Percentiles rank a stretch among this genome's conserved stretches.
Evolutionary conservation across 805 yeast species (phyloP).

Genomic region (Scheffersomyces stipitis): DNA sequence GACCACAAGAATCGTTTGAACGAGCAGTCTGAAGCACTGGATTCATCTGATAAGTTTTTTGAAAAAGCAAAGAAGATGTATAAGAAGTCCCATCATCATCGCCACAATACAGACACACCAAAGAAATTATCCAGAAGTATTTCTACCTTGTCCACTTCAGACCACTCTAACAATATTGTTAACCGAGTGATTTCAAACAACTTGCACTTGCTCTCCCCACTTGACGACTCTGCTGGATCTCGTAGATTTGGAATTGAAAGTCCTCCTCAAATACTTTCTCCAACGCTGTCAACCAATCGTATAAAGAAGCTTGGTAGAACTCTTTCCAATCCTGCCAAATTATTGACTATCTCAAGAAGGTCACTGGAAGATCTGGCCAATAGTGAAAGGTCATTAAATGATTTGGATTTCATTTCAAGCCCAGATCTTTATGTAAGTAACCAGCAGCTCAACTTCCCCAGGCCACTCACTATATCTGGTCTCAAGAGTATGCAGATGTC

Average conservation of each 20-base stretch:
- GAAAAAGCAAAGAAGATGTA: conserved; percentile 10
- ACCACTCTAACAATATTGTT: conserved; percentile 10
- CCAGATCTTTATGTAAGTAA: conserved; percentile 5
- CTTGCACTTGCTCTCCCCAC: conserved; percentile 6
- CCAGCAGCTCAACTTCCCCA: conserved; percentile 24
- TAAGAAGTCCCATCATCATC: no score
- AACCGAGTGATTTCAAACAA: conserved; percentile 12
- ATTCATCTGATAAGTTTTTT: conserved; percentile 1
- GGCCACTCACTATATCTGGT: conserved; percentile 31
- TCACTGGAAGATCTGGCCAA: neutral
- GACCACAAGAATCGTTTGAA: conserved; percentile 5
- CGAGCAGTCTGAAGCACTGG: neutral
- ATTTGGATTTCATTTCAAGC: conserved; percentile 2
- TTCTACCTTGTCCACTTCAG: conserved; percentile 14
- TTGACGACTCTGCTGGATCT: neutral
- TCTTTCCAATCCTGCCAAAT: conserved; percentile 16
- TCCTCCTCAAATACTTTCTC: neutral
- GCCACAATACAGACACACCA: no score
- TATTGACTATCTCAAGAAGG: conserved; percentile 13
- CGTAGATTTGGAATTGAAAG: neutral
- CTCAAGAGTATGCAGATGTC: conserved; percentile 34
- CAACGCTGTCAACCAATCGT: neutral
- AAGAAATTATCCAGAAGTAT: conserved; percentile 7
- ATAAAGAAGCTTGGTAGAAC: conserved; percentile 18
- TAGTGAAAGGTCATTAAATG: no score